Evolutionary conservation across 805 yeast species (phyloP), one percentile per base, ranked within the genome.

Genomic region (Pichia gijzeniarum): DNA sequence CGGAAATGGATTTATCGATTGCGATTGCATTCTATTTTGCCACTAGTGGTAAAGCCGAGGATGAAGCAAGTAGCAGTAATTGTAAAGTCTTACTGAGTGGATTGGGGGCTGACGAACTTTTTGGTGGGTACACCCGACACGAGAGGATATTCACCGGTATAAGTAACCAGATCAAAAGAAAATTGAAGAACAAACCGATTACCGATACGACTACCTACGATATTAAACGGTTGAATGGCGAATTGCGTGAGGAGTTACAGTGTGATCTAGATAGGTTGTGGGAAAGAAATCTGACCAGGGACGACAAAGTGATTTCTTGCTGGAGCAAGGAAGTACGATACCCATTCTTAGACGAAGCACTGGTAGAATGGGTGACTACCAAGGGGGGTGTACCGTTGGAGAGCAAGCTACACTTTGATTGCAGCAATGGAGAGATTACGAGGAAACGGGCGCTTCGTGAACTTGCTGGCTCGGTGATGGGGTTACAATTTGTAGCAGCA

Each of bases 21-120:
- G 97, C 97, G 1, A 79, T 91, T 49, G 99, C 99, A 0, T 93
- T 93, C 58, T 89, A 82, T 60, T 93, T 89, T 67, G 97, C 98
- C 0, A 75, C 95, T 2, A 70, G 77, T 49, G 85, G 85, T 8
- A 41, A 50, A 8, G 79, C 83, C 0, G 53, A 46, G 18, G 34
- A 38, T 21, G 40, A 18, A 3, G 18, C 41, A 8, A 45, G 52
- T 54, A 51, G 58, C 2, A 75, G 89, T 17, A 60, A 64, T 8
- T 75, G 88, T 8, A 76, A 79, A 52, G 95, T 93, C 0, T 62
- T 93, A 8, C 68, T 93, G 31, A 86, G 96, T 44, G 99, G 99
- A 0, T 70, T 93, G 12, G 99, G 99, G 1, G 99, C 99, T 0
- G 99, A 93, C 65, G 99, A 93, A 63, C 65, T 93, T 17, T 90